Evolutionary conservation across 2,329 filamentous ascomycete species (phyloP), one percentile per base, ranked within the genome.

Genomic region (Microdochium nivale): DNA sequence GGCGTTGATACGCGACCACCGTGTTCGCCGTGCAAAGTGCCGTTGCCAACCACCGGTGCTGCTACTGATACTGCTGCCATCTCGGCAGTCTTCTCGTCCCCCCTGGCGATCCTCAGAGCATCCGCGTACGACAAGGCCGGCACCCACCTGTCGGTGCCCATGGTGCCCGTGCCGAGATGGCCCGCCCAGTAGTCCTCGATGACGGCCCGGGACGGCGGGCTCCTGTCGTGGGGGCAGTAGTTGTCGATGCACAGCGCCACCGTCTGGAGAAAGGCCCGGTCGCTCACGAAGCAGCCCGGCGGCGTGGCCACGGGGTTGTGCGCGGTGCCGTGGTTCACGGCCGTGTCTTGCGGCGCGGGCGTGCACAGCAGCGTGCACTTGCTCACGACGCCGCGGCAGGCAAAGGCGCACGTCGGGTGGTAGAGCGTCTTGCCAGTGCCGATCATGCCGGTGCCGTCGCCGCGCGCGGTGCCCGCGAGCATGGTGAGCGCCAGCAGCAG

Each of bases 201-300:
- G 2, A 53, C 19, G 23, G 24, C 52, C 1, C 59, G 27, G 0
- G 57, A 47, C 1, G 60, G 59, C 1, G 56, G 53, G 2, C 58
- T 61, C 14, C 54, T 59, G 3, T 49, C 37, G 14, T 37, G 33
- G 25, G 59, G 56, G 37, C 66, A 68, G 49, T 67, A 62, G 59
- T 64, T 37, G 48, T 63, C 54, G 48, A 69, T 67, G 46, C 66
- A 69, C 14, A 67, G 58, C 0, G 66, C 65, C 59, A 68, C 60
- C 2, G 65, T 67, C 11, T 59, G 57, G 25, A 67, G 57, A 48
- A 68, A 68, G 3, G 56, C 56, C 9, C 51, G 51, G 19, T 68
- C 63, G 8, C 51, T 57, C 0, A 59, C 56, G 53, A 59, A 68
- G 55, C 66, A 69, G 1, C 59, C 57, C 0, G 60, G 59, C 0